Base-by-base conservation (phyloP, 306 rosid species). In the Corylus avellana region DNA sequence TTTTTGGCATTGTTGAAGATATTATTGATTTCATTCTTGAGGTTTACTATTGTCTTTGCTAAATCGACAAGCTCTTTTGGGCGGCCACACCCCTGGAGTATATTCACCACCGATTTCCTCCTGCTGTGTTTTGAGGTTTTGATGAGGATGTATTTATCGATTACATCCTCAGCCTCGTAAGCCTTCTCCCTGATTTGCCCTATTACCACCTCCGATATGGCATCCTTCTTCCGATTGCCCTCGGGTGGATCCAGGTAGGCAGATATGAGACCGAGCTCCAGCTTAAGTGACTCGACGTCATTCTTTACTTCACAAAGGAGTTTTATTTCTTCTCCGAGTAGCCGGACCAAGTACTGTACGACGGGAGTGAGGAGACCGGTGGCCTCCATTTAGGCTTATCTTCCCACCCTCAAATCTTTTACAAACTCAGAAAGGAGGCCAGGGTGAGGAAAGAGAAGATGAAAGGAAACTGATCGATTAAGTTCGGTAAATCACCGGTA, bases 111-210 rank as follows among this genome's bases (percentile, higher is more conserved):
- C 1, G 7, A 0, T 56, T 25, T 58, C 70, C 55, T 75, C 2
- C 4, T 37, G 6, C 32, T 58, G 11, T 76, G 77, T 13, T 12
- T 49, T 42, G 18, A 0, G 11, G 46, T 27, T 0, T 74, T 12
- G 32, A 49, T 32, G 35, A 32, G 12, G 17, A 78, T 1, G 53
- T 22, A 78, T 0, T 51, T 69, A 62, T 83, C 86, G 0, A 78
- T 29, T 3, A 83, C 77, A 69, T 83, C 80, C 12, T 82, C 85
- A 13, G 75, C 78, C 55, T 53, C 37, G 39, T 57, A 2, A 3
- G 83, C 80, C 0, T 35, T 76, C 35, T 83, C 82, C 44, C 73
- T 74, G 12, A 78, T 83, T 59, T 78, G 79, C 5, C 11, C 49
- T 3, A 83, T 44, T 7, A 78, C 61, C 61, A 48, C 72, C 27